These are phyloP conservation scores for Saprolegnia diclina DNA, from an alignment of 352 stramenopile genomes.

Conservation along the genomic window DNA sequence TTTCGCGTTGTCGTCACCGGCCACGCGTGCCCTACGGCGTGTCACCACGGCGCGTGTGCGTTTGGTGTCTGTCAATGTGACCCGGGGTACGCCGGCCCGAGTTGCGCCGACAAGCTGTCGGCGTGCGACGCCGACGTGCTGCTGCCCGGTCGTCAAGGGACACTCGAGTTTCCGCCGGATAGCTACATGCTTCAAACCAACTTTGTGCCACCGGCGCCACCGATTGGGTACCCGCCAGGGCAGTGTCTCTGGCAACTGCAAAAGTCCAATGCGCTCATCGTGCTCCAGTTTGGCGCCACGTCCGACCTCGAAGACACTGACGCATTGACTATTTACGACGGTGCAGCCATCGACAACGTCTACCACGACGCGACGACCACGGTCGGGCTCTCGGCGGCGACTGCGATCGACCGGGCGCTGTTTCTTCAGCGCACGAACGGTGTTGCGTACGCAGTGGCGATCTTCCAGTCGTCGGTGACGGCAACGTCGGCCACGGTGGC, in stretches of 20 bases:
- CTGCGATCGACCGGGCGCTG: slow-evolving; percentile 1
- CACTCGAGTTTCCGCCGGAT: not conserved
- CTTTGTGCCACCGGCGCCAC: not conserved
- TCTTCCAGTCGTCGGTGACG: not conserved
- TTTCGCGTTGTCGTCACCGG: not conserved
- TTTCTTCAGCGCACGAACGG: not conserved
- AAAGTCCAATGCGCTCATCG: slow-evolving; percentile 2
- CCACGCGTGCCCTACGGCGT: not conserved
- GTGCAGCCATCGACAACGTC: not conserved
- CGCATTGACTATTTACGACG: slow-evolving; percentile 3
- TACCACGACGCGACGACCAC: not conserved
- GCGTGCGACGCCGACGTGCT: not conserved
- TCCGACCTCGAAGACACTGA: not conserved
- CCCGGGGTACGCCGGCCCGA: not conserved
- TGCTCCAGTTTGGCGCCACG: not conserved
- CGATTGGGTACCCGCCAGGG: not conserved
- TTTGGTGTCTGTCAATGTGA: not conserved
- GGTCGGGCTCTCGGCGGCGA: not conserved
- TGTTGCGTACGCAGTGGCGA: not conserved
- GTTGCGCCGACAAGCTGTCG: not conserved
- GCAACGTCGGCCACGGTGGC: too few relatives aligned
- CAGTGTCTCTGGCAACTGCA: slow-evolving; percentile 16
- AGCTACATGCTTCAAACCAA: not conserved
- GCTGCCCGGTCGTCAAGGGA: not conserved
- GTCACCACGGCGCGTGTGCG: not conserved